These are phyloP conservation scores for Geotrichum australiense DNA, from an alignment of 1,139 yeast species.

Conservation along the genomic window DNA sequence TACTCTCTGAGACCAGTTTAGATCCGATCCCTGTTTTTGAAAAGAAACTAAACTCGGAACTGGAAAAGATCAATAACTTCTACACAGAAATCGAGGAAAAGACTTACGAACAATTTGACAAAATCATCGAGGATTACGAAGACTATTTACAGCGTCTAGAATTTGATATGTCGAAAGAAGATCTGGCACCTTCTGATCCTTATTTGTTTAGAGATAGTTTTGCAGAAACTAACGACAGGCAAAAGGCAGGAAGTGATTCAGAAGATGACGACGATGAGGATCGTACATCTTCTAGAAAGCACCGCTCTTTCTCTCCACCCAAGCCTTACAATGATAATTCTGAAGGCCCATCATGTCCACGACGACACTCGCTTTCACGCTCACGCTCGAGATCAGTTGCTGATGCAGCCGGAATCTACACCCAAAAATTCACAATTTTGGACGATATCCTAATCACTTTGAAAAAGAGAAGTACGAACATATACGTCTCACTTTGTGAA, in stretches of 20 bases:
- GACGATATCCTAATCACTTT: constrained; percentile 46
- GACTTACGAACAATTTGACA: constrained; percentile 42
- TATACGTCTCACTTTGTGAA: constrained; percentile 75
- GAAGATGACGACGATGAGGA: constrained; percentile 17
- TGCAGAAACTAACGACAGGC: not conserved
- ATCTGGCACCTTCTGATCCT: constrained; percentile 7
- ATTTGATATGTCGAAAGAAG: constrained; percentile 19
- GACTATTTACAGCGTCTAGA: constrained; percentile 29
- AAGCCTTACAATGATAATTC: not conserved
- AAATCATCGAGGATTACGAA: constrained; percentile 38
- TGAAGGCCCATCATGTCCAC: not conserved
- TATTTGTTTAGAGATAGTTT: constrained; percentile 9
- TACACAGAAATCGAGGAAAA: constrained; percentile 45
- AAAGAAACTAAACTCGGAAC: constrained; percentile 48
- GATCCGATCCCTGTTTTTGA: constrained; percentile 49
- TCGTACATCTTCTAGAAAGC: not conserved
- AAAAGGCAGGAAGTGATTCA: constrained; percentile 14
- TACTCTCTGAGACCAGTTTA: constrained; percentile 31
- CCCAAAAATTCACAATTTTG: constrained; percentile 1
- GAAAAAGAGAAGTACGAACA: constrained; percentile 56
- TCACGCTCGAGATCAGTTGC: constrained; percentile 13
- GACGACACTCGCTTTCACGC: not conserved
- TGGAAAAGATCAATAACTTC: constrained; percentile 51
- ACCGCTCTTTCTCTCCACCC: constrained; percentile 1
- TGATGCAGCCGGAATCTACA: constrained; percentile 10